Evolutionary conservation across 306 rosid genomes (phyloP).

Genomic region (Gastrolobium villosum): DNA sequence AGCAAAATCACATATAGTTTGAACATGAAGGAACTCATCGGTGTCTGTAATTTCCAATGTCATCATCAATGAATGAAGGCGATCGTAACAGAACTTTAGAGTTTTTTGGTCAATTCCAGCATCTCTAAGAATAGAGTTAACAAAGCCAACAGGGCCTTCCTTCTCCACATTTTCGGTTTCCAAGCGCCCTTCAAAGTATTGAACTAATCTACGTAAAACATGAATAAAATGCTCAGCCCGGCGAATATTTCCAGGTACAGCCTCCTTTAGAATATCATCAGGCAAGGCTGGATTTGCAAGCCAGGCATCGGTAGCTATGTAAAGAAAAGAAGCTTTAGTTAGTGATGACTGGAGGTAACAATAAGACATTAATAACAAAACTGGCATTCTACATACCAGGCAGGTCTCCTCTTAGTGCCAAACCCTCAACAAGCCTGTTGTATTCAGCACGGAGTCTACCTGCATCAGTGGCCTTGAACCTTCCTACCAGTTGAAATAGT

Average conservation of each 20-base stretch:
- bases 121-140: slow-evolving; percentile 66
- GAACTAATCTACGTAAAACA: slow-evolving; percentile 86
- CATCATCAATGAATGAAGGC: slow-evolving; percentile 94
- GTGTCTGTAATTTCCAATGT: slow-evolving; percentile 95
- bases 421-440: slow-evolving; percentile 90
- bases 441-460: slow-evolving; percentile 95
- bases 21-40: slow-evolving; percentile 89
- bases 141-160: slow-evolving; percentile 84
- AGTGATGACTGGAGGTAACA: slow-evolving; percentile 23
- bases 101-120: slow-evolving; percentile 98
- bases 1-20: slow-evolving; percentile 94
- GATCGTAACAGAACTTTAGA: slow-evolving; percentile 92
- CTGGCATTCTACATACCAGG: slow-evolving; percentile 61
- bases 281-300: slow-evolving; percentile 96
- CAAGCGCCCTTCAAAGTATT: slow-evolving; percentile 87
- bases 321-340: slow-evolving; percentile 43
- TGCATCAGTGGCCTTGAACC: slow-evolving; percentile 98
- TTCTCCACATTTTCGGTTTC: slow-evolving; percentile 94
- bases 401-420: slow-evolving; percentile 93
- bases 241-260: slow-evolving; percentile 98
- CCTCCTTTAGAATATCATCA: slow-evolving; percentile 95
- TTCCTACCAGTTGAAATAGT: slow-evolving; percentile 87
- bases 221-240: slow-evolving; percentile 90
- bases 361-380: slow-evolving; percentile 23
- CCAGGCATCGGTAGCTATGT: slow-evolving; percentile 81